Evolutionary conservation across 1,284 basidiomycete genomes (phyloP).

Genomic region (Grifola frondosa): DNA sequence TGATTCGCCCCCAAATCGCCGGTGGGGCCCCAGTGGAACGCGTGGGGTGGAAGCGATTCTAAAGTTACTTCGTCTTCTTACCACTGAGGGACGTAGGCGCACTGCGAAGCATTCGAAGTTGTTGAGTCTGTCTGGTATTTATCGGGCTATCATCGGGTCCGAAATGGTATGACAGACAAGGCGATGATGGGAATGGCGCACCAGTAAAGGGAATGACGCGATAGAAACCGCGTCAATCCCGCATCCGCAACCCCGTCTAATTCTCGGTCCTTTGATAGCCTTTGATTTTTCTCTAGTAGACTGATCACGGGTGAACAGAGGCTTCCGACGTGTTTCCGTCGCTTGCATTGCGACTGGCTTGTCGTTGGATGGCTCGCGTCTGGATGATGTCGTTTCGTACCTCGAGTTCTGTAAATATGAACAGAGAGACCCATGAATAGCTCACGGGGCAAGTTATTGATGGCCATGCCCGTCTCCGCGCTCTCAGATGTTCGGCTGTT

Average conservation of each 20-base stretch:
- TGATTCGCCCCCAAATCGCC: no score
- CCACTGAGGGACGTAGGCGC: no score
- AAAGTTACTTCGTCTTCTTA: no score
- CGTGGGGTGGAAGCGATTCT: no score
- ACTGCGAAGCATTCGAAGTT: no score
- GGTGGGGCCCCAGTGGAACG: no score
- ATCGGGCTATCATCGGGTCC: neutral
- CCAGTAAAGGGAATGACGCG: no score
- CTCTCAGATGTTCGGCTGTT: slow-evolving; percentile 17
- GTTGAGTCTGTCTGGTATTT: no score
- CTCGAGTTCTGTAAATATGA: slow-evolving; percentile 1
- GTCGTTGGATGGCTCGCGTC: neutral
- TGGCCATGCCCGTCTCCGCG: neutral
- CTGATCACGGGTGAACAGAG: slow-evolving; percentile 25
- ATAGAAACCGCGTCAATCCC: no score
- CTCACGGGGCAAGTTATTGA: slow-evolving; percentile 15
- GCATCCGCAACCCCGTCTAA: slow-evolving; percentile 10
- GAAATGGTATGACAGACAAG: neutral
- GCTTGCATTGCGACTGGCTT: slow-evolving; percentile 2
- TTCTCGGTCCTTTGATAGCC: slow-evolving; percentile 22
- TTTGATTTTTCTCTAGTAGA: slow-evolving; percentile 1
- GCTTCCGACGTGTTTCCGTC: slow-evolving; percentile 30
- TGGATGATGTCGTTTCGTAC: neutral
- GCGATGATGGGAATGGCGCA: slow-evolving; percentile 8
- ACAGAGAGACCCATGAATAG: slow-evolving; percentile 12